Evolutionary conservation across 805 yeast species (phyloP).

Genomic region (Pichia pseudocactophila): DNA sequence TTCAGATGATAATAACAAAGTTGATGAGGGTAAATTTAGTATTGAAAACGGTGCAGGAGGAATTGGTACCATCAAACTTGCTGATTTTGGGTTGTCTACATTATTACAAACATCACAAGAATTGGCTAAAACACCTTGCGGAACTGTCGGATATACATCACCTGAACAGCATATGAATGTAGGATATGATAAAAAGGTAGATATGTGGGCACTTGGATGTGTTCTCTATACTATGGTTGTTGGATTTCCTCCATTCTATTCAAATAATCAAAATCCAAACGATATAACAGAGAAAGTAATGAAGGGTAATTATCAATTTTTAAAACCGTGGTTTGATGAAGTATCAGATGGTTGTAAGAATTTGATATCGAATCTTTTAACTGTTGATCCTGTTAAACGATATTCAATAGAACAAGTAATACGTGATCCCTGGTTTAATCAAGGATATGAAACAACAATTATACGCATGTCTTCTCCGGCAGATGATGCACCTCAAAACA

Average conservation of each 20-base stretch:
- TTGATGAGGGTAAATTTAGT: constrained; percentile 52
- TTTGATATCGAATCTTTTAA: constrained; percentile 55
- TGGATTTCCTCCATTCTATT: constrained; percentile 72
- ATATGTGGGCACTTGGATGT: constrained; percentile 69
- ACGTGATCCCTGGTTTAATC: constrained; percentile 59
- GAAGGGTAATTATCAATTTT: constrained; percentile 62
- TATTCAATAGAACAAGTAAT: constrained; percentile 61
- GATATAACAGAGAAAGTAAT: constrained; percentile 59
- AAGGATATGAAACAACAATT: constrained; percentile 20
- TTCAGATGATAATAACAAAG: constrained; percentile 50
- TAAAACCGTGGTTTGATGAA: constrained; percentile 87
- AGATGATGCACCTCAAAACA: constrained; percentile 24
- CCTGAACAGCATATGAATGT: constrained; percentile 59
- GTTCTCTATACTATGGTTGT: constrained; percentile 59
- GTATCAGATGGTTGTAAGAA: constrained; percentile 62
- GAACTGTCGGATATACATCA: constrained; percentile 69
- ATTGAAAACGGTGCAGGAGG: constrained; percentile 53
- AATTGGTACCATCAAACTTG: constrained; percentile 54
- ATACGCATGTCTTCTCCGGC: constrained; percentile 16
- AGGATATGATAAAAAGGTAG: constrained; percentile 57
- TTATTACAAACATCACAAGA: constrained; percentile 31
- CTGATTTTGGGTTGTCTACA: constrained; percentile 65
- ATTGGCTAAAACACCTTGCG: constrained; percentile 61
- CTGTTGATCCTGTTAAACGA: constrained; percentile 60
- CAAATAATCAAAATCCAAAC: constrained; percentile 47